Conservation (phyloP, 495 filamentous ascomycete species). For the Evansstolkia leycettana region DNA sequence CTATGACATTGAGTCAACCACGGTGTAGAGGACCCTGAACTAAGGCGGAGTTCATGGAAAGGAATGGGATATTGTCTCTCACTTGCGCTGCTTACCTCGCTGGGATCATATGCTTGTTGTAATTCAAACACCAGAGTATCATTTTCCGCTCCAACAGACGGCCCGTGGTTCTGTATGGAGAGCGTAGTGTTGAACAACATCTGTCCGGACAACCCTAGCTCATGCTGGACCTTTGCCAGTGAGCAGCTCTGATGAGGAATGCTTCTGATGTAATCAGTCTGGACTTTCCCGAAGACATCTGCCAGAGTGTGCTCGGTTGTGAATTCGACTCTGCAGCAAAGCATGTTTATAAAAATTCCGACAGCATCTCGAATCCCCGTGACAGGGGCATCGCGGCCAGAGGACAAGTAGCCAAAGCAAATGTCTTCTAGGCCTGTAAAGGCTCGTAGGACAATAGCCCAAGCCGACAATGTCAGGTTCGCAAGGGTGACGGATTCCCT, state of each 20-base stretch:
- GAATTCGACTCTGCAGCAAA: conserved; percentile 39
- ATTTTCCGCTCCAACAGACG: conserved; percentile 18
- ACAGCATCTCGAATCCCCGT: conserved; percentile 39
- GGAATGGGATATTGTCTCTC: too few relatives aligned
- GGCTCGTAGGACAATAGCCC: conserved; percentile 41
- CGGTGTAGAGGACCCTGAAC: too few relatives aligned
- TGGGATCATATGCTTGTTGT: conserved; percentile 32
- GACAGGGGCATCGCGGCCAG: conserved; percentile 37
- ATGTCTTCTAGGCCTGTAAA: conserved; percentile 42
- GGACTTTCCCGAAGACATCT: conserved; percentile 31
- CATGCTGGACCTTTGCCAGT: conserved; percentile 42
- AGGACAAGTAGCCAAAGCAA: conserved; percentile 45
- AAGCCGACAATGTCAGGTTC: conserved; percentile 40
- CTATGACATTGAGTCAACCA: too few relatives aligned
- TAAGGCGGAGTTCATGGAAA: too few relatives aligned
- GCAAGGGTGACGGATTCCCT: conserved; percentile 35
- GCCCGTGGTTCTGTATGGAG: conserved; percentile 38
- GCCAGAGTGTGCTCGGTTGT: conserved; percentile 17
- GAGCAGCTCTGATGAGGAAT: conserved; percentile 40
- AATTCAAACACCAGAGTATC: conserved; percentile 26
- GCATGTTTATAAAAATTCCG: conserved; percentile 45
- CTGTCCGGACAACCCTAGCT: conserved; percentile 36
- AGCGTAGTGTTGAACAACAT: conserved; percentile 45
- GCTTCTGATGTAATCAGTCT: conserved; percentile 36
- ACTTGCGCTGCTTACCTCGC: conserved; percentile 22